Percentiles rank a stretch among this genome's conserved stretches.
These are phyloP conservation scores for Hericium erinaceus DNA, from an alignment of 768 basidiomycete genomes.

Conservation along the genomic window DNA sequence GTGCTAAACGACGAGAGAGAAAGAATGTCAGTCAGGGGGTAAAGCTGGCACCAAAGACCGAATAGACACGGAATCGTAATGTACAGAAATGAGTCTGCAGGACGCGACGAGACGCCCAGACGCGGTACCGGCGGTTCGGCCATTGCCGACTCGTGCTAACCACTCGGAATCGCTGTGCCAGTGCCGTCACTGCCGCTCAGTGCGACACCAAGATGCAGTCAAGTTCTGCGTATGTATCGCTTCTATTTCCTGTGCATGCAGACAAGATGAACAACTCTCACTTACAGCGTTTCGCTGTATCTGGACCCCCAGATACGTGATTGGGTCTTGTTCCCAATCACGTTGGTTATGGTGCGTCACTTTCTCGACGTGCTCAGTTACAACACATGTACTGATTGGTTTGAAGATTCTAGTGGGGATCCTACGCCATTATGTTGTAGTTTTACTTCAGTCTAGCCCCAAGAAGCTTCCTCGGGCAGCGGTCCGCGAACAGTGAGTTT, in stretches of 20 bases:
- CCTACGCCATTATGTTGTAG: constrained; percentile 84
- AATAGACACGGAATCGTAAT: no score
- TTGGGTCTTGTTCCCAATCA: constrained; percentile 93
- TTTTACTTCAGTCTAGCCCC: constrained; percentile 75
- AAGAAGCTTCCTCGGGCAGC: constrained; percentile 71
- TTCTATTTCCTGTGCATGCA: constrained; percentile 2
- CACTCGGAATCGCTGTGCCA: neutral
- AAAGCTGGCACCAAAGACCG: no score
- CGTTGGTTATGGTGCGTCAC: constrained; percentile 81
- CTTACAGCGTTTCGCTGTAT: constrained; percentile 41
- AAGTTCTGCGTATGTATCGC: neutral
- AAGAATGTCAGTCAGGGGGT: no score
- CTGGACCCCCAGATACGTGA: constrained; percentile 95
- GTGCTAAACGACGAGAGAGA: neutral
- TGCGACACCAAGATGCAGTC: neutral
- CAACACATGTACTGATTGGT: neutral
- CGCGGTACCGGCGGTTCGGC: no score
- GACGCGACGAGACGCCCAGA: no score
- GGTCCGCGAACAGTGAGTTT: constrained; percentile 85
- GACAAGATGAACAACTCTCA: constrained; percentile 13
- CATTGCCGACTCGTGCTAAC: neutral
- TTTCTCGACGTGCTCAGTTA: neutral
- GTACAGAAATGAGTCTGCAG: no score
- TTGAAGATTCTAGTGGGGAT: constrained; percentile 84
- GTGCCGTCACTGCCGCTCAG: neutral